These are phyloP conservation scores for Mytilinidion resinicola DNA, from an alignment of 495 filamentous ascomycete genomes.

Conservation along the genomic window DNA sequence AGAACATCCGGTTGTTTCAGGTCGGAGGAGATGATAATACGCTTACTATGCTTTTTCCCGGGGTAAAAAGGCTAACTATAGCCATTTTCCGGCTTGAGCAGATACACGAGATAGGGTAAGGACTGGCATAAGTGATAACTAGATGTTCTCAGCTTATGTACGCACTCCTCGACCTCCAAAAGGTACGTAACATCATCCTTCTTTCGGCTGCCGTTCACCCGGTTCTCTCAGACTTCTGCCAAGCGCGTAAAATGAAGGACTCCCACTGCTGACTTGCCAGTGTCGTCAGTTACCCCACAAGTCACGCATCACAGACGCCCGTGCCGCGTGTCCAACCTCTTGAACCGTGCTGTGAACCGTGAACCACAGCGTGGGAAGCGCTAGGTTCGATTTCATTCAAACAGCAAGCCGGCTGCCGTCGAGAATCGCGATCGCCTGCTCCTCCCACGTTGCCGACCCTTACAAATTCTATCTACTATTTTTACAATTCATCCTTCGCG, in stretches of 20 bases:
- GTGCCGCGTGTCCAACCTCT: not conserved
- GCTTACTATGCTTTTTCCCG: no score
- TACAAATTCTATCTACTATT: not conserved
- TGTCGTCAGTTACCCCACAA: not conserved
- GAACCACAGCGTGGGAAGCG: not conserved
- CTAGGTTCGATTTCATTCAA: not conserved
- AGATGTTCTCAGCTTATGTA: no score
- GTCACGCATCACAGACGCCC: not conserved
- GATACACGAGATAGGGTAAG: no score
- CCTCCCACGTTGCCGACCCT: not conserved
- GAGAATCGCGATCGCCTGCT: not conserved
- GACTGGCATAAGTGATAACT: no score
- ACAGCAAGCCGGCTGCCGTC: constrained; percentile 13
- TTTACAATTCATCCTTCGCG: constrained; percentile 29
- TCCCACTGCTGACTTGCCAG: not conserved
- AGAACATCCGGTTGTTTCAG: not conserved
- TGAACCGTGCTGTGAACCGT: not conserved
- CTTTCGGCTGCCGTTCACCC: no score
- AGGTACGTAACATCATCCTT: no score
- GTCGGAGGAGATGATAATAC: not conserved
- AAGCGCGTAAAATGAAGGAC: not conserved
- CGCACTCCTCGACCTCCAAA: no score
- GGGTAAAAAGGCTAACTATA: no score
- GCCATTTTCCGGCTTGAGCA: no score
- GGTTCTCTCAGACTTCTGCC: not conserved